Evolutionary conservation across 257 asterid genomes (phyloP).

Genomic region (Henckelia pumila): DNA sequence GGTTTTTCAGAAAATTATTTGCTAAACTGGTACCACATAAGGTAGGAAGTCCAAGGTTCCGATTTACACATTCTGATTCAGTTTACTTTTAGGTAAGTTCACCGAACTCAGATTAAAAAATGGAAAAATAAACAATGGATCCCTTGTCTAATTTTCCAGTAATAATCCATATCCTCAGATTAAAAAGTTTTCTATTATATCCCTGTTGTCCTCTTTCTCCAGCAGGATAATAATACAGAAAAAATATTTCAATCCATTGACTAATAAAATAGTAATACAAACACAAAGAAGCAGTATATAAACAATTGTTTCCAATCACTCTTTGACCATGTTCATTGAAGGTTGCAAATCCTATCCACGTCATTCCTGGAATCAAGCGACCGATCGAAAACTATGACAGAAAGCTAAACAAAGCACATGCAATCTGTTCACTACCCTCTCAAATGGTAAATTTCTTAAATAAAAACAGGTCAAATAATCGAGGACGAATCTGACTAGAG

Average conservation of each 20-base stretch:
- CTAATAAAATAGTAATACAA: constrained; percentile 25
- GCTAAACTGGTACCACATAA: no score
- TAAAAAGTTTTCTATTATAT: constrained; percentile 26
- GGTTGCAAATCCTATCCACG: constrained; percentile 22
- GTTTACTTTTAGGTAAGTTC: no score
- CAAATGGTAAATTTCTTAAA: not conserved
- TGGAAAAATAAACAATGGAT: no score
- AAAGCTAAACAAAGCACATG: constrained; percentile 26
- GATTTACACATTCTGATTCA: no score
- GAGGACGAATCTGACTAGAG: not conserved
- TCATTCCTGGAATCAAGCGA: constrained; percentile 19
- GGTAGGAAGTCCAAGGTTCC: no score
- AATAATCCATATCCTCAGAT: no score
- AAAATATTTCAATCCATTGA: constrained; percentile 37
- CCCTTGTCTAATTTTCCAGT: no score
- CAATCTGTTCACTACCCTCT: not conserved
- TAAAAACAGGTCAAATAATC: not conserved
- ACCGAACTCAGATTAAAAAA: no score
- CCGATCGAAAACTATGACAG: constrained; percentile 6
- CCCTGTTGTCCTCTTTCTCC: constrained; percentile 22
- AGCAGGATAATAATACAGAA: constrained; percentile 26
- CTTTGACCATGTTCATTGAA: constrained; percentile 26
- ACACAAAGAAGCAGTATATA: constrained; percentile 18
- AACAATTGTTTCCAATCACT: constrained; percentile 30
- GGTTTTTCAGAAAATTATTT: no score